These are phyloP conservation scores for Podospora pseudocomata DNA, from an alignment of 495 filamentous ascomycete species.

Conservation along the genomic window DNA sequence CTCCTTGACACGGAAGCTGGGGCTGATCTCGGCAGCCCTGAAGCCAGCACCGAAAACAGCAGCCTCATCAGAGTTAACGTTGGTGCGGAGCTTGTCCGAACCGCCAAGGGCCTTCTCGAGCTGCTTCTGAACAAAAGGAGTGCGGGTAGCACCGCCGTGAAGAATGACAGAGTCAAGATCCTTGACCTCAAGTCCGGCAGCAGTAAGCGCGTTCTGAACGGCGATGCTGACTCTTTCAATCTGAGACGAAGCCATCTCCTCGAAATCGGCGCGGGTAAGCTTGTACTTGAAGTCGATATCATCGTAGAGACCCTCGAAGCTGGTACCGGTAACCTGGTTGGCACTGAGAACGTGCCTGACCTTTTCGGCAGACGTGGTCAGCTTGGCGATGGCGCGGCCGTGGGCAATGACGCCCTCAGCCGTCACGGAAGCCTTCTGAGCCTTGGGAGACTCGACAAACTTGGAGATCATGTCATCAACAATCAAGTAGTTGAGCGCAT, in stretches of 20 bases:
- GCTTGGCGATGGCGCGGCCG: constrained; percentile 78
- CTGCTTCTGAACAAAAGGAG: constrained; percentile 88
- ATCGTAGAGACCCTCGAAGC: constrained; percentile 84
- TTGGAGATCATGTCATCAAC: constrained; percentile 80
- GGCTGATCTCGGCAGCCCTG: constrained; percentile 84
- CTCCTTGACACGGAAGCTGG: constrained; percentile 95
- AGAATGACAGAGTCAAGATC: constrained; percentile 90
- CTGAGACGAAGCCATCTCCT: constrained; percentile 69
- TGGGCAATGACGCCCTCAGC: constrained; percentile 61
- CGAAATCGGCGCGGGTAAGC: constrained; percentile 75
- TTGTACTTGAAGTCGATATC: constrained; percentile 93
- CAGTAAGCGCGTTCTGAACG: constrained; percentile 68
- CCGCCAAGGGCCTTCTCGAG: constrained; percentile 72
- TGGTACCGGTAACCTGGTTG: constrained; percentile 74
- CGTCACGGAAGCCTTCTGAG: constrained; percentile 63
- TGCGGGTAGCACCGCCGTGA: constrained; percentile 84
- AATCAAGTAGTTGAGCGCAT: constrained; percentile 81
- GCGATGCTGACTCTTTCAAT: constrained; percentile 64
- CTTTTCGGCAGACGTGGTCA: constrained; percentile 88
- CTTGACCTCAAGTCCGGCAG: constrained; percentile 64
- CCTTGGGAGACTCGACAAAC: constrained; percentile 65
- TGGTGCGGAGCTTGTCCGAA: constrained; percentile 77
- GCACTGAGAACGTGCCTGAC: constrained; percentile 88
- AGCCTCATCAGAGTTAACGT: constrained; percentile 95
- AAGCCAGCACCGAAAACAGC: constrained; percentile 97